A percentile compares a stretch with the other conserved stretches of the same genome.
phyloP scores from a whole-genome alignment of 2,329 filamentous ascomycete genomes.

The Fusarium sp. region DNA sequence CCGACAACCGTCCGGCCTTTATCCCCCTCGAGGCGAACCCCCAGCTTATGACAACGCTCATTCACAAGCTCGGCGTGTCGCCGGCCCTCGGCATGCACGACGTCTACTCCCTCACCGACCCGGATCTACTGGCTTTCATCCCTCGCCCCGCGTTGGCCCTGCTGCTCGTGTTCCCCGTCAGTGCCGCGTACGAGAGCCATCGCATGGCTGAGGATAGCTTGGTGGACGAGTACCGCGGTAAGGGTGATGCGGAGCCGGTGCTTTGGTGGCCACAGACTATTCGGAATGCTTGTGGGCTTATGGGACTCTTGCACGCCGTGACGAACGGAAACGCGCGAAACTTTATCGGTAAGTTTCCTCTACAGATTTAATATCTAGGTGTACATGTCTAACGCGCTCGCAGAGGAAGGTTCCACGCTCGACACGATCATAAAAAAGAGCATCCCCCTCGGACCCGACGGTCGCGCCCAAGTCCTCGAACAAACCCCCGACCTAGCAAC shows the following conservation, averaged over 20 bases:
- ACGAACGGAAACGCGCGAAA: conserved; percentile 78
- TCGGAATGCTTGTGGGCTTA: conserved; percentile 90
- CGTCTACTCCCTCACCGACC: conserved; percentile 90
- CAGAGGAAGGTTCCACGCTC: conserved; percentile 67
- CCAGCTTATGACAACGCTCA: conserved; percentile 85
- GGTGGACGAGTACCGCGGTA: conserved; percentile 72
- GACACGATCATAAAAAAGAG: conserved; percentile 76
- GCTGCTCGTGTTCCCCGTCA: conserved; percentile 92
- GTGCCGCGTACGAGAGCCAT: conserved; percentile 80
- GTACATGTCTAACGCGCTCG: conserved; percentile 2
- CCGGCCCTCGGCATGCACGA: conserved; percentile 84
- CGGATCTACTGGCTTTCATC: conserved; percentile 85
- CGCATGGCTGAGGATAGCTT: conserved; percentile 79
- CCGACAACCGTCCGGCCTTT: conserved; percentile 59
- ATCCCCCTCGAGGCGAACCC: conserved; percentile 81
- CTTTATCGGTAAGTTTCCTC: conserved; percentile 63
- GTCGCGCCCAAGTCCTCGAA: conserved; percentile 82
- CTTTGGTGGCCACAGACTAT: conserved; percentile 97
- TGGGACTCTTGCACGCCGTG: conserved; percentile 86
- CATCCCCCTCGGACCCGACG: conserved; percentile 73
- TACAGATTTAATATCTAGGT: not conserved
- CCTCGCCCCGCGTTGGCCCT: conserved; percentile 90
- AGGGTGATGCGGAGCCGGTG: conserved; percentile 78
- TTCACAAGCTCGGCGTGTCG: conserved; percentile 88
- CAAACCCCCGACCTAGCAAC: conserved; percentile 78